Conservation (phyloP, 371 early-diverging fungal species). For the Actinomucor elegans region DNA sequence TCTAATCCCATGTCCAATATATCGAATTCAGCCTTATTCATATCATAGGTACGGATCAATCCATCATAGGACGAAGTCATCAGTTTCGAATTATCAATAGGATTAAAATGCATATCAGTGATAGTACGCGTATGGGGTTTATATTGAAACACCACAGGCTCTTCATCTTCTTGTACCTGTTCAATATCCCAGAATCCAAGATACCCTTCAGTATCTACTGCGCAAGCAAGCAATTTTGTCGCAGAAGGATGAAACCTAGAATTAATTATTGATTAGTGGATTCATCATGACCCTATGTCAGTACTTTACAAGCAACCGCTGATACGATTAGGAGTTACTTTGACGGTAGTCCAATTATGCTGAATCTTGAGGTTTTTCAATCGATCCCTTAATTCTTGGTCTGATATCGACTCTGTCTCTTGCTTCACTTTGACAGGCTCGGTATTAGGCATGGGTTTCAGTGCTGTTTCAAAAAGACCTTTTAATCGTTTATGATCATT, state of each 20-base stretch:
- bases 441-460: constrained; percentile 20
- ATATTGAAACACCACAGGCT: constrained; percentile 58
- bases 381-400: constrained; percentile 1
- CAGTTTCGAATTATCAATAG: constrained; percentile 49
- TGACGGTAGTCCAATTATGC: constrained; percentile 57
- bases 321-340: constrained; percentile 60
- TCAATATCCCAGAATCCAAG: constrained; percentile 71
- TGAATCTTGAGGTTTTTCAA: constrained; percentile 30
- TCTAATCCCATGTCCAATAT: constrained; percentile 39
- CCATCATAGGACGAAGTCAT: constrained; percentile 70
- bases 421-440: constrained; percentile 4
- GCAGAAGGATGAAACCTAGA: constrained; percentile 66
- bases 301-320: constrained; percentile 38
- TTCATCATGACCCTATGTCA: not conserved
- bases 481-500: constrained; percentile 25
- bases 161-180: constrained; percentile 45
- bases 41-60: constrained; percentile 59
- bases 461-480: constrained; percentile 16
- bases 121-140: constrained; percentile 59
- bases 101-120: constrained; percentile 56
- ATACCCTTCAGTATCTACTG: constrained; percentile 62
- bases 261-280: no score
- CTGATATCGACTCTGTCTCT: constrained; percentile 6
- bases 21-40: constrained; percentile 53
- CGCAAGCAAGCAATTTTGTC: constrained; percentile 58